Base-by-base conservation (phyloP, 1,139 yeast species). In the Pneumocystis carinii region DNA sequence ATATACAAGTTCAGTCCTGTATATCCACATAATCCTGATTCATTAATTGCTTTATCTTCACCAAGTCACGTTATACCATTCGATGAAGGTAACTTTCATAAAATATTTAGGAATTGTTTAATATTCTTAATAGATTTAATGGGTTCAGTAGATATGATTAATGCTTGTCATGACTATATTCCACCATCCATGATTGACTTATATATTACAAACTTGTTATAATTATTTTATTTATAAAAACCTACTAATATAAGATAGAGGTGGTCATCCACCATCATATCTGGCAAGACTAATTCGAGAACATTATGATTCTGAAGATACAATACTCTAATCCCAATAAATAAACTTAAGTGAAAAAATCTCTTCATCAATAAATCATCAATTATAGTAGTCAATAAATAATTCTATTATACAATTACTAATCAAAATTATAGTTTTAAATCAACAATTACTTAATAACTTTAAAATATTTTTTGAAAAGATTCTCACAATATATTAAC, bases 201-300 rank as follows among this genome's bases (percentile, higher is more conserved):
- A 68, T 90, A 86, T 74, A 88, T 92, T 70, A 90, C 98, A 24
- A 92, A 94, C 72, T 82, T 90, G 76, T 76, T 10, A 24, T 24
- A 10, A 24, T 15, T 12, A 71, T 63, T 78, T 75, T 62, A 65
- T 41, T 35, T 56, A 37, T 58, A 24, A 48, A 36, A 29, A 17
- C 10, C 17, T 35, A 19, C 32, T 42, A 32, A 60, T 39, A 36
- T 39, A 32, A 29, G 36, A 6, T 68, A 77, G 78, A 66, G 98
- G 98, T 60, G 97, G 97, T 37, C 90, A 87, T 73, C 88, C 97
- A 35, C 98, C 98, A 61, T 89, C 95, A 68, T 94, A 92, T 75
- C 86, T 92, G 63, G 94, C 94, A 75, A 85, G 98, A 76, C 86
- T 92, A 66, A 96, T 92, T 58, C 82, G 90, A 77, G 99, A 94